Evolutionary conservation across 2,329 filamentous ascomycete species (phyloP), one percentile per base, ranked within the genome.

Genomic region (Xylariomycetidae sp.): DNA sequence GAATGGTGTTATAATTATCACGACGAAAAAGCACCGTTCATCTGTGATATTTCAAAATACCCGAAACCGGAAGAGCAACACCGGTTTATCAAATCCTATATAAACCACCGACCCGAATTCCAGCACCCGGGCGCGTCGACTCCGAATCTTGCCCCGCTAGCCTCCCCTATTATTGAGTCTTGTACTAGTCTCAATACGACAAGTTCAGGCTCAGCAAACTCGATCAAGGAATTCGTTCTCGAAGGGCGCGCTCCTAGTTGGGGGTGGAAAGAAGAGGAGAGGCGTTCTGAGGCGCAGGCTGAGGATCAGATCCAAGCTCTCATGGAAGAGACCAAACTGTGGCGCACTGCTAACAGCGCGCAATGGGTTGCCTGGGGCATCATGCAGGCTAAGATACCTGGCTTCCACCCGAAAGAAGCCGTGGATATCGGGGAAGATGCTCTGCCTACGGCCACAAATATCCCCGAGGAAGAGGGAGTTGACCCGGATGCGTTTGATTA

Each of bases 1-100:
- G 92, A 98, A 63, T 98, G 92, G 92, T 85, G 87, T 49, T 97
- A 97, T 70, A 90, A 98, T 62, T 98, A 98, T 62, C 89, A 96
- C 56, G 81, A 92, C 54, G 61, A 77, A 3, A 64, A 68, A 17
- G 64, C 63, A 19, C 68, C 87, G 1, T 79, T 77, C 64, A 76
- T 70, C 16, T 90, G 86, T 69, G 79, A 82, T 50, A 74, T 74
- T 5, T 64, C 66, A 33, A 61, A 66, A 33, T 98, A 95, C 60
- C 92, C 92, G 0, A 87, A 71, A 0, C 63, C 71, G 0, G 85
- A 89, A 36, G 83, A 96, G 58, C 92, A 96, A 56, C 74, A 75
- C 40, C 83, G 84, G 22, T 96, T 96, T 60, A 72, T 98, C 50
- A 77, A 80, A 31, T 82, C 88, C 7, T 98, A 98, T 51, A 75